A percentile compares a stretch with the other conserved stretches of the same genome.
These are phyloP conservation scores for Monosporascus cannonballus DNA, from an alignment of 2,329 filamentous ascomycete species.

Conservation along the genomic window DNA sequence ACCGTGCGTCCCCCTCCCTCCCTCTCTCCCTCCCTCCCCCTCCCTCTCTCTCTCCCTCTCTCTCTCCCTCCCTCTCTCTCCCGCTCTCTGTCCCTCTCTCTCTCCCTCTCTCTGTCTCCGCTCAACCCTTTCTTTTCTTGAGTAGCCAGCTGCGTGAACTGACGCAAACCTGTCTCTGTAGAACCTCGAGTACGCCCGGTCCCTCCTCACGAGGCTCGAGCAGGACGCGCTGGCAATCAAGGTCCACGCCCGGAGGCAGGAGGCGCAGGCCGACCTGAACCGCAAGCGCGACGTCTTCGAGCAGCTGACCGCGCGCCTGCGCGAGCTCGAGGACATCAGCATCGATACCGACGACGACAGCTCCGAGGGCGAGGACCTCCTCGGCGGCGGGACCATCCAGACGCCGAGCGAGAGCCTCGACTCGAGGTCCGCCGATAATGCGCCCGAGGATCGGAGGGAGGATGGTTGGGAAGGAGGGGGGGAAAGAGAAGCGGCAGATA, in stretches of 20 bases:
- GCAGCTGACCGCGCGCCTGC: conserved; percentile 57
- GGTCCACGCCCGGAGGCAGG: conserved; percentile 50
- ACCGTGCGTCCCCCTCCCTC: conserved; percentile 34
- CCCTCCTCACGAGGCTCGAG: conserved; percentile 63
- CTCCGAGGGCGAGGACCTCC: conserved; percentile 51
- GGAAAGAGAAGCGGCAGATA: conserved; percentile 11
- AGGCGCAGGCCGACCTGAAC: conserved; percentile 57
- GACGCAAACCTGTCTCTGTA: conserved; percentile 23
- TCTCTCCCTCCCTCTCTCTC: too few relatives aligned
- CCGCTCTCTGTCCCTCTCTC: too few relatives aligned
- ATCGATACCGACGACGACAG: conserved; percentile 36
- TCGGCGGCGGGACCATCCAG: conserved; percentile 44
- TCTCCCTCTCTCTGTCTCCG: neutral
- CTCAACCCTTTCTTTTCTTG: neutral
- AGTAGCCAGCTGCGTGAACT: neutral
- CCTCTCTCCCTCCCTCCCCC: neutral
- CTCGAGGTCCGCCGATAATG: conserved; percentile 20
- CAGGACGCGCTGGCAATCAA: conserved; percentile 59
- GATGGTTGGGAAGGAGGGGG: conserved; percentile 1
- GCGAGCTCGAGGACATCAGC: conserved; percentile 60
- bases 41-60: too few relatives aligned
- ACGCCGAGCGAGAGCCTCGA: conserved; percentile 49
- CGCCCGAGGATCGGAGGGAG: conserved; percentile 1
- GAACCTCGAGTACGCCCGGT: conserved; percentile 68
- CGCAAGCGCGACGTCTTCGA: conserved; percentile 62